Conservation (phyloP, 2,329 filamentous ascomycete species). For the Aspergillus eucalypticola region DNA sequence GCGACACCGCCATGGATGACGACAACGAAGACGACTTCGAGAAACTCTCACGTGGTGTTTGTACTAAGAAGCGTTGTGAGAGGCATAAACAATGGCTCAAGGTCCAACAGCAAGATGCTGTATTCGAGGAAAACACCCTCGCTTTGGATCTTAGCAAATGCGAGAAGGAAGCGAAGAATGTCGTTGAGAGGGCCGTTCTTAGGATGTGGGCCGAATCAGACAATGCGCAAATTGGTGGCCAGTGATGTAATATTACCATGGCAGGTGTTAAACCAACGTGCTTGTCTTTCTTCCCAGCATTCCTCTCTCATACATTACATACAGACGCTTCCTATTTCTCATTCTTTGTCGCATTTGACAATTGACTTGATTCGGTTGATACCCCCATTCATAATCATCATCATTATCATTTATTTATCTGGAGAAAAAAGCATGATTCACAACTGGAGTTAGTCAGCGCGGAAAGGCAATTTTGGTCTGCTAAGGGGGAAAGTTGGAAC, state of each 20-base stretch:
- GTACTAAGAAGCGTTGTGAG: constrained; percentile 50
- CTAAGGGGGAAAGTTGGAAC: not conserved
- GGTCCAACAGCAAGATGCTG: constrained; percentile 47
- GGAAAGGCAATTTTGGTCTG: constrained; percentile 7
- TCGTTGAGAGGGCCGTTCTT: constrained; percentile 48
- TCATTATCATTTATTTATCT: constrained; percentile 14
- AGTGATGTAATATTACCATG: not conserved
- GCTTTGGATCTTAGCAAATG: constrained; percentile 41
- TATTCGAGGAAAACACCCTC: constrained; percentile 45
- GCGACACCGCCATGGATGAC: constrained; percentile 39
- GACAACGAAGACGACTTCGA: constrained; percentile 30
- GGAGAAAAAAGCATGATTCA: constrained; percentile 18
- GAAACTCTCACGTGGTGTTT: constrained; percentile 44
- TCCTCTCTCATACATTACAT: not conserved
- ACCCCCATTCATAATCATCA: constrained; percentile 19
- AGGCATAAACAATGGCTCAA: constrained; percentile 52
- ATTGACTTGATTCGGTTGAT: constrained; percentile 25
- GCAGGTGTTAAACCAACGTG: not conserved
- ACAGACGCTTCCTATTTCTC: not conserved
- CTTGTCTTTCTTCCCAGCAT: not conserved
- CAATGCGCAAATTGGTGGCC: constrained; percentile 22
- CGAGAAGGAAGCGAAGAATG: constrained; percentile 43
- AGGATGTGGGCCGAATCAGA: constrained; percentile 42
- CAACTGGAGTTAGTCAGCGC: constrained; percentile 29
- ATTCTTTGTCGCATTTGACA: not conserved